A percentile compares a stretch with the other conserved stretches of the same genome.
Conservation (phyloP, 257 asterid genomes). For the Ophiorrhiza pumila region DNA sequence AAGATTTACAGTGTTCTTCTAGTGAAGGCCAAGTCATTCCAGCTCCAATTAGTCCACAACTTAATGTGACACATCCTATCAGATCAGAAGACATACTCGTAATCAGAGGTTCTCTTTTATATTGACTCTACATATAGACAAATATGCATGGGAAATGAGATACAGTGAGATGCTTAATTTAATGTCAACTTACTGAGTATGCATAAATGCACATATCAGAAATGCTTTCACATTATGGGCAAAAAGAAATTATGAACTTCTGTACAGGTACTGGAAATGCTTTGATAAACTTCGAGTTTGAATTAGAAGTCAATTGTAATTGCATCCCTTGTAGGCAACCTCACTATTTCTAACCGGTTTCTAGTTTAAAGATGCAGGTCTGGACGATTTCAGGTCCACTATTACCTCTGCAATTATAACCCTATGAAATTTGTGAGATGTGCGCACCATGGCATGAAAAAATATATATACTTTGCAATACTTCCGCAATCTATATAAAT, state of each 20-base stretch:
- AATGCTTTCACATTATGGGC: background rate
- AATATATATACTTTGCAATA: background rate
- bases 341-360: background rate
- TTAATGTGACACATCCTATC: background rate
- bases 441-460: background rate
- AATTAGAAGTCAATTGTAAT: background rate
- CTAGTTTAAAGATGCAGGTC: background rate
- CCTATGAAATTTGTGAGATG: background rate
- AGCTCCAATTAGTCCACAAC: background rate
- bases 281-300: background rate
- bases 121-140: background rate
- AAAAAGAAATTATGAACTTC: background rate
- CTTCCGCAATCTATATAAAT: background rate
- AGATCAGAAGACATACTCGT: background rate
- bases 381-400: background rate
- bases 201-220: background rate
- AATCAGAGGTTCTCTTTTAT: background rate
- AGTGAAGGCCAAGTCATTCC: background rate
- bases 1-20: background rate
- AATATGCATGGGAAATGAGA: background rate
- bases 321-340: background rate
- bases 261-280: background rate
- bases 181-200: background rate
- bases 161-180: background rate
- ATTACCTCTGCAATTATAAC: background rate